These are phyloP conservation scores for Sphaerostilbella broomeana DNA, from an alignment of 2,329 filamentous ascomycete species.

Conservation along the genomic window DNA sequence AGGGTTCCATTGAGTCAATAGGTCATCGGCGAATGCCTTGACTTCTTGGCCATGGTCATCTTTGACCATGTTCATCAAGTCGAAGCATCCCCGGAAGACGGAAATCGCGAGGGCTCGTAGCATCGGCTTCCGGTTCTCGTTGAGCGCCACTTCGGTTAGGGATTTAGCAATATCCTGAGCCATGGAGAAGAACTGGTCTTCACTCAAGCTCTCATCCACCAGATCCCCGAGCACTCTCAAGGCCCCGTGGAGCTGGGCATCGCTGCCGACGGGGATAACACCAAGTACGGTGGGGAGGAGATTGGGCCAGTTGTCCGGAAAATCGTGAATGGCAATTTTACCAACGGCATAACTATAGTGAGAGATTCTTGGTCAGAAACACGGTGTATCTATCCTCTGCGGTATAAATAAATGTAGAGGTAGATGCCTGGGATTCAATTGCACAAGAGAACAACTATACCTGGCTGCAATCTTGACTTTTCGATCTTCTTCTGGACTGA, in stretches of 20 bases:
- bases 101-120: conserved; percentile 81
- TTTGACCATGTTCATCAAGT: conserved; percentile 93
- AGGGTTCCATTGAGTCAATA: conserved; percentile 76
- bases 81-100: conserved; percentile 86
- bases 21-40: conserved; percentile 81
- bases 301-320: conserved; percentile 90
- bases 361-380: not conserved
- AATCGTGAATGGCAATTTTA: conserved; percentile 90
- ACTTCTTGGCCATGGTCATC: conserved; percentile 84
- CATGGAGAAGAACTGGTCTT: conserved; percentile 90
- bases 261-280: conserved; percentile 67
- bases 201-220: conserved; percentile 87
- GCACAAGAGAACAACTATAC: no score
- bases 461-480: conserved; percentile 88
- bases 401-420: not conserved
- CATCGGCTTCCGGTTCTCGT: conserved; percentile 64
- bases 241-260: conserved; percentile 80
- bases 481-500: conserved; percentile 66
- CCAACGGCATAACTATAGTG: conserved; percentile 61
- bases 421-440: no score
- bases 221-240: conserved; percentile 82
- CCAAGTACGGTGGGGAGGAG: conserved; percentile 75
- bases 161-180: conserved; percentile 79
- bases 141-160: conserved; percentile 75
- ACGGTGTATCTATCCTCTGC: not conserved